Evolutionary conservation across 495 filamentous ascomycete genomes (phyloP), one percentile per base, ranked within the genome.

Genomic region (Penicillium cataractarum): DNA sequence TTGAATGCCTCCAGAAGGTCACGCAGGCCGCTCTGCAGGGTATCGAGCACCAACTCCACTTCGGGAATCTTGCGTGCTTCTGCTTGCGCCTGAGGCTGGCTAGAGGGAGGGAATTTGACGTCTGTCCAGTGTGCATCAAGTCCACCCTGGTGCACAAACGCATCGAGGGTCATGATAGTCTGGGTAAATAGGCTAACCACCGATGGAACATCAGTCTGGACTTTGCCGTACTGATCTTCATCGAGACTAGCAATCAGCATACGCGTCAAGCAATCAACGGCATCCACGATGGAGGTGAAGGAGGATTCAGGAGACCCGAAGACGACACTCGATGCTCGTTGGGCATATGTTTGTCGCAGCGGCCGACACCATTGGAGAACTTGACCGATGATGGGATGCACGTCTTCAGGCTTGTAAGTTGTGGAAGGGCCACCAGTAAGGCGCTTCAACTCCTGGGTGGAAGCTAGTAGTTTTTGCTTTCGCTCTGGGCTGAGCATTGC

Each of bases 191-290:
- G 85, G 54, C 87, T 82, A 49, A 98, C 84, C 32, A 96, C 84
- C 8, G 72, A 69, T 6, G 90, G 84, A 2, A 97, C 85, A 67
- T 94, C 88, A 33, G 85, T 82, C 55, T 94, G 87, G 42, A 97
- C 95, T 66, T 90, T 89, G 27, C 95, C 95, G 66, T 86, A 96
- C n/a, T 80, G 80, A 73, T 99, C 95, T 76, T 99, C 95, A 10
- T 78, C 77, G 32, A 97, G 76, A 73, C 88, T 92, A 42, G 82
- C 80, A n/a, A 89, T 81, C 17, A 89, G 83, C 7, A 99, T 82
- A 39, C 77, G 79, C 10, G 85, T 83, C 40, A 98, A 76, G 1
- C 89, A 85, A 59, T 87, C 84, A 35, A 88, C 83, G 8, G 92
- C 90, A 69, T 93, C 87, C 54, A 90, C 70, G 62, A 93, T 87